A percentile compares a stretch with the other conserved stretches of the same genome.
These are phyloP conservation scores for Talaromyces sp. DNA, from an alignment of 2,329 filamentous ascomycete species.

Conservation along the genomic window DNA sequence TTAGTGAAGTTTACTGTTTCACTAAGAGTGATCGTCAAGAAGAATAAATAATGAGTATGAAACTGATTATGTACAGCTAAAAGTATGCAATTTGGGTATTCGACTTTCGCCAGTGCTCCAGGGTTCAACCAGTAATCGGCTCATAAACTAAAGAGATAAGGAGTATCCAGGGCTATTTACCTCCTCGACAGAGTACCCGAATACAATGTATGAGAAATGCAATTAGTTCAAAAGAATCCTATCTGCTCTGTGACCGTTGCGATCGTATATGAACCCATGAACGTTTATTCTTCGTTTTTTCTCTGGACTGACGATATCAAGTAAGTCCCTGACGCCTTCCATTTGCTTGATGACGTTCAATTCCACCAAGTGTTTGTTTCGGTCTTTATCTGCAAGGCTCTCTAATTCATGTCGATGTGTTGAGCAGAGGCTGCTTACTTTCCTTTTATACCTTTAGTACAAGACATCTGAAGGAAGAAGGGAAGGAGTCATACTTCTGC, in stretches of 20 bases:
- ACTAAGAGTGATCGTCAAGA: neutral
- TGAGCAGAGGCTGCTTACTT: conserved; percentile 4
- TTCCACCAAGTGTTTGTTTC: conserved; percentile 8
- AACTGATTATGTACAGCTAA: neutral
- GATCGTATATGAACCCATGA: conserved; percentile 14
- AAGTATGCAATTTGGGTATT: neutral
- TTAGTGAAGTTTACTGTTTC: neutral
- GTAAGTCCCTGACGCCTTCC: conserved; percentile 4
- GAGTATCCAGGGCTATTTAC: neutral
- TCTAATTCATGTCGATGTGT: conserved; percentile 10
- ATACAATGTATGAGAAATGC: neutral
- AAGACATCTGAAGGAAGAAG: neutral
- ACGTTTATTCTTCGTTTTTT: neutral
- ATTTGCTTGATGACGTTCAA: conserved; percentile 15
- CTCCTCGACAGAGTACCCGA: neutral
- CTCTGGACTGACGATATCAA: conserved; percentile 1
- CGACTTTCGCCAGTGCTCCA: neutral
- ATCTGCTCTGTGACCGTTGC: conserved; percentile 3
- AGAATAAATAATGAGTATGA: neutral
- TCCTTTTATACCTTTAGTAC: conserved; percentile 1
- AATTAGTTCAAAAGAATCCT: conserved; percentile 5
- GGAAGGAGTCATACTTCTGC: conserved; percentile 11
- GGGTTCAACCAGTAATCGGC: neutral
- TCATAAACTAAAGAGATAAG: neutral
- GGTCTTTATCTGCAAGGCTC: neutral